A percentile compares a stretch with the other conserved stretches of the same genome.
Evolutionary conservation across 306 rosid genomes (phyloP).

Genomic region (Trifolium fragiferum): DNA sequence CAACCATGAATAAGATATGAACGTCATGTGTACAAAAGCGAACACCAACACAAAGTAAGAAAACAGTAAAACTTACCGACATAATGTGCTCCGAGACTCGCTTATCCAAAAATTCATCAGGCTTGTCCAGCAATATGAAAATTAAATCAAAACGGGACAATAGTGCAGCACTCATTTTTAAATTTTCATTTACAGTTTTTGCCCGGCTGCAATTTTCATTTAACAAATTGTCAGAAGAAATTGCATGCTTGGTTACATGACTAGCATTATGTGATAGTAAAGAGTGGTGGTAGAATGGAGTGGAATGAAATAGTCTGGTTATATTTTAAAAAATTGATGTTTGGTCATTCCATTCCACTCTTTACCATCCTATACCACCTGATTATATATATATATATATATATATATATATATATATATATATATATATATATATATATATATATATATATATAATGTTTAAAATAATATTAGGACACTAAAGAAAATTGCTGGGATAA

Average conservation of each 20-base stretch:
- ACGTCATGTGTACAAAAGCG: conserved; percentile 1
- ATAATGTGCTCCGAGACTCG: conserved; percentile 93
- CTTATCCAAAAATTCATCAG: conserved; percentile 91
- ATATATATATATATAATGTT: conserved; percentile 12
- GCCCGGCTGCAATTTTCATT: conserved; percentile 76
- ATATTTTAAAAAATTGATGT: not conserved
- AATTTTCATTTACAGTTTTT: conserved; percentile 94
- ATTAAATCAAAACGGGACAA: conserved; percentile 92
- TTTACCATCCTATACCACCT: not conserved
- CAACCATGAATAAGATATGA: conserved; percentile 43
- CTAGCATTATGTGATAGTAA: conserved; percentile 26
- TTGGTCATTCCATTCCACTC: not conserved
- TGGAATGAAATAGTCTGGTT: not conserved
- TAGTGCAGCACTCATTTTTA: conserved; percentile 90
- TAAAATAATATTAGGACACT: conserved; percentile 5
- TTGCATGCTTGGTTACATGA: conserved; percentile 26
- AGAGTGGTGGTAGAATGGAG: not conserved
- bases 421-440: not conserved
- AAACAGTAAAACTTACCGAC: conserved; percentile 72
- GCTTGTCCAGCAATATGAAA: conserved; percentile 95
- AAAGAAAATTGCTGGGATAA: conserved; percentile 31
- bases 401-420: not conserved
- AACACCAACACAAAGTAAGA: conserved; percentile 25
- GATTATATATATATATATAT: not conserved
- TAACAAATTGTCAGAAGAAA: conserved; percentile 32